Percentiles rank a stretch among this genome's conserved stretches.
These are phyloP conservation scores for Curvularia hawaiiensis DNA, from an alignment of 2,329 filamentous ascomycete species.

Conservation along the genomic window DNA sequence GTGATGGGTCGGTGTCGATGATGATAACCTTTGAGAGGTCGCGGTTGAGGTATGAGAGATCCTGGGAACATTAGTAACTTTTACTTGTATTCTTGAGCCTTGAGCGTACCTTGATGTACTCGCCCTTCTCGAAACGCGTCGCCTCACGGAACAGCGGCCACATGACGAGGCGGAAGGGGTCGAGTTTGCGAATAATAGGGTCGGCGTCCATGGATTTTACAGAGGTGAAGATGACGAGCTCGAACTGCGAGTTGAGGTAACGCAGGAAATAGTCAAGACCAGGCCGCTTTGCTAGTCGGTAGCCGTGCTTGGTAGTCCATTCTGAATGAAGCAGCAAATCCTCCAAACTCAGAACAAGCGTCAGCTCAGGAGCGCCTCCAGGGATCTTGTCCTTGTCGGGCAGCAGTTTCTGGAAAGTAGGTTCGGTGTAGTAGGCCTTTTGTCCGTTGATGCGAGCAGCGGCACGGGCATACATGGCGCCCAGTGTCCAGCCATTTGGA, in stretches of 20 bases:
- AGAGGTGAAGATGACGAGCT: conserved; percentile 93
- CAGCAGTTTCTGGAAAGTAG: conserved; percentile 90
- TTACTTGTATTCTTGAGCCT: not conserved
- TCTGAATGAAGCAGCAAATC: conserved; percentile 94
- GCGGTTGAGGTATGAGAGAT: conserved; percentile 96
- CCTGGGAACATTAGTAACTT: conserved; percentile 57
- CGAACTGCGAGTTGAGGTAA: conserved; percentile 97
- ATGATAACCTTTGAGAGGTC: conserved; percentile 95
- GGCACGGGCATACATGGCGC: conserved; percentile 80
- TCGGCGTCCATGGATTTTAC: conserved; percentile 85
- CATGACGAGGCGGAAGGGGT: conserved; percentile 92
- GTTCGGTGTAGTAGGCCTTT: conserved; percentile 93
- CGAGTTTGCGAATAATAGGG: conserved; percentile 87
- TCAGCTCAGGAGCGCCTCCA: conserved; percentile 80
- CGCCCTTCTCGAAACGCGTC: conserved; percentile 94
- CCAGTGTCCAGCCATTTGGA: conserved; percentile 78
- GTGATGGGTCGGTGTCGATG: conserved; percentile 81
- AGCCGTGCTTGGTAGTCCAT: conserved; percentile 92
- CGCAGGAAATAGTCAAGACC: conserved; percentile 97
- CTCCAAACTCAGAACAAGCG: conserved; percentile 88
- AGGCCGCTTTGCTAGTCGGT: conserved; percentile 92
- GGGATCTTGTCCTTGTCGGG: conserved; percentile 68
- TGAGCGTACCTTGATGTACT: conserved; percentile 83
- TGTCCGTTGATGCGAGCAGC: conserved; percentile 75
- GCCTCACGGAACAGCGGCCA: conserved; percentile 96